A percentile compares a stretch with the other conserved stretches of the same genome.
Evolutionary conservation across 164 flowering plant genomes (phyloP).

Genomic region (Saururus chinensis): DNA sequence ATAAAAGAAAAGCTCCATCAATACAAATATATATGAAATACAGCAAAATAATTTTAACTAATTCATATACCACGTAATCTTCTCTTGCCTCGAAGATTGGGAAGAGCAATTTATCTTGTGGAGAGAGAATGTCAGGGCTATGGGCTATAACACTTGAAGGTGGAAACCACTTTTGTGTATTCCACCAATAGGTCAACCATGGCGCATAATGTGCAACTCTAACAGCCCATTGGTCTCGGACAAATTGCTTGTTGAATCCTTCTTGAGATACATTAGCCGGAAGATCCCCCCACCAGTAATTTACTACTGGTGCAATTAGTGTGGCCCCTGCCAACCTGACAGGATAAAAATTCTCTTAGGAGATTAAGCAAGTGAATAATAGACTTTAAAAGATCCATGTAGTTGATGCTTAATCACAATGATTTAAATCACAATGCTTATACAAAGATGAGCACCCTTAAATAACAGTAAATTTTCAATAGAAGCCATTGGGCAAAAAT

Average conservation of each 20-base stretch:
- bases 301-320: conserved; percentile 61
- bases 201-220: conserved; percentile 64
- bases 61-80: conserved; percentile 11
- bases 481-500: too few species aligned
- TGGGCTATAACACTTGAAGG: conserved; percentile 25
- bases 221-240: conserved; percentile 55
- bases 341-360: neutral
- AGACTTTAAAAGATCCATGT: too few species aligned
- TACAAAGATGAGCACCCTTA: too few species aligned
- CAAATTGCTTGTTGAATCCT: conserved; percentile 30
- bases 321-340: conserved; percentile 75
- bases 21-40: neutral
- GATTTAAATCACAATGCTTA: too few species aligned
- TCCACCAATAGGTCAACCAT: conserved; percentile 85
- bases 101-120: conserved; percentile 29
- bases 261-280: conserved; percentile 59
- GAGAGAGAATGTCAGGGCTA: conserved; percentile 23
- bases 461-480: too few species aligned
- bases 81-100: conserved; percentile 8
- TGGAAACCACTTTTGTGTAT: conserved; percentile 70
- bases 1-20: neutral
- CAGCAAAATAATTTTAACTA: too few species aligned
- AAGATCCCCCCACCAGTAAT: conserved; percentile 82
- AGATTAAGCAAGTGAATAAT: too few species aligned
- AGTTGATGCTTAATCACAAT: too few species aligned